Evolutionary conservation across 1,284 basidiomycete species (phyloP), one percentile per base, ranked within the genome.

Genomic region (Fomitopsis betulina): DNA sequence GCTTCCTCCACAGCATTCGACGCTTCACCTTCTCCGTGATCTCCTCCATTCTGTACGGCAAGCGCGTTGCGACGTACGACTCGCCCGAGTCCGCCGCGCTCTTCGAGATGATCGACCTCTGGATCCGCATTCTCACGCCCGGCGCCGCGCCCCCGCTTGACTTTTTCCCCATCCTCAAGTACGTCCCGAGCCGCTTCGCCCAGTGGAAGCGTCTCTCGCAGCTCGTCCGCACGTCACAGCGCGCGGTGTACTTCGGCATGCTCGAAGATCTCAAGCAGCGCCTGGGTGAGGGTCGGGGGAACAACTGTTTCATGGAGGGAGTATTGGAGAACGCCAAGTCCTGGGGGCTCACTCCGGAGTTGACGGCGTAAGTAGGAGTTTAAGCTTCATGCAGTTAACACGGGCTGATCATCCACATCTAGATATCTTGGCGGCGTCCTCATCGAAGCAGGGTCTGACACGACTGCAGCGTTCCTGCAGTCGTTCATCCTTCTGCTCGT

Each of bases 71-170:
- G 2, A 64, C 65, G 39, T 68, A 65, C 55, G 60, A 65, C 23
- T 66, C 64, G 27, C 53, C 54, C 1, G 65, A 69, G 21, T 60
- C 67, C 10, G 58, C 60, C 4, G 62, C 61, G 25, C 72, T 72
- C 55, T 70, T 67, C 57, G 57, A 70, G 12, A 62, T 60, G 30
- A 60, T 67, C 30, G 64, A 70, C 37, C 60, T 64, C 17, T 71
- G 65, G 65, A 67, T 68, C 47, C 53, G 62, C 23, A 56, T 68
- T 9, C 60, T 72, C 39, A 69, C 56, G 50, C 69, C 71, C 12
- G 72, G 73, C 45, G 62, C 68, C 27, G 65, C 68, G 27, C 71
- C 75, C 9, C 73, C 74, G 17, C 55, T 75, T 15, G 73, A 75
- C 53, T 55, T 73, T 6, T 57, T 75, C 38, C 73, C 73, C 8